Percentiles rank a stretch among this genome's conserved stretches.
Evolutionary conservation across 1,284 basidiomycete species (phyloP).

Genomic region (Trichosporon faecale): DNA sequence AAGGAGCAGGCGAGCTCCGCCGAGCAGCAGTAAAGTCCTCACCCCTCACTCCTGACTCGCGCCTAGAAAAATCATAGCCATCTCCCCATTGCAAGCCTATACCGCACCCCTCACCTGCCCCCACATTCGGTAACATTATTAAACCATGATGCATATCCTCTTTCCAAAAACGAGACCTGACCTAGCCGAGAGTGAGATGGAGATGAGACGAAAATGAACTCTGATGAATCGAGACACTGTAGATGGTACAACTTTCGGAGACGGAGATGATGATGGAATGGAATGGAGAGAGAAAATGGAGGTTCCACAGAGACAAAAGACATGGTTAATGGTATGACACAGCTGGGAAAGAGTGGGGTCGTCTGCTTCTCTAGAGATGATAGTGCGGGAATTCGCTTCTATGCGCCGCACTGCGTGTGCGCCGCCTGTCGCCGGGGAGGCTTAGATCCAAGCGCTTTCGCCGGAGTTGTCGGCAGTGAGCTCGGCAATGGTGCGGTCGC

Average conservation of each 20-base stretch:
- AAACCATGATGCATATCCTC: constrained; percentile 12
- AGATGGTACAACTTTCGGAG: not conserved
- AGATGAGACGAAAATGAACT: not conserved
- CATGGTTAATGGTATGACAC: not conserved
- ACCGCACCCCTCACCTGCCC: not conserved
- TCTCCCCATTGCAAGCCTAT: not conserved
- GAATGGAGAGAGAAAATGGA: not conserved
- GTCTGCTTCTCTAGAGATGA: not conserved
- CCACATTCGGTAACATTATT: constrained; percentile 10
- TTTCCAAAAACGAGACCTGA: constrained; percentile 3
- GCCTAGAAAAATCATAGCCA: not conserved
- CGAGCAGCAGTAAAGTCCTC: not conserved
- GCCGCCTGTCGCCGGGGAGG: not conserved
- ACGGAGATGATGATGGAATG: not conserved
- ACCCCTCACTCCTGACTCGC: no score
- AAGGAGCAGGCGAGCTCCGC: not conserved
- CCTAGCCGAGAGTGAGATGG: not conserved
- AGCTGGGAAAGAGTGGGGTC: not conserved
- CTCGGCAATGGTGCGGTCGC: constrained; percentile 15
- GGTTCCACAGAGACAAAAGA: not conserved
- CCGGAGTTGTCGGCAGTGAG: constrained; percentile 14
- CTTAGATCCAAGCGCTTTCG: constrained; percentile 4
- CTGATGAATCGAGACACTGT: not conserved
- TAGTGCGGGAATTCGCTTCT: not conserved
- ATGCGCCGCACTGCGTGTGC: not conserved